phyloP scores from a whole-genome alignment of 805 yeast species.

The Candida coquimbonensis region DNA sequence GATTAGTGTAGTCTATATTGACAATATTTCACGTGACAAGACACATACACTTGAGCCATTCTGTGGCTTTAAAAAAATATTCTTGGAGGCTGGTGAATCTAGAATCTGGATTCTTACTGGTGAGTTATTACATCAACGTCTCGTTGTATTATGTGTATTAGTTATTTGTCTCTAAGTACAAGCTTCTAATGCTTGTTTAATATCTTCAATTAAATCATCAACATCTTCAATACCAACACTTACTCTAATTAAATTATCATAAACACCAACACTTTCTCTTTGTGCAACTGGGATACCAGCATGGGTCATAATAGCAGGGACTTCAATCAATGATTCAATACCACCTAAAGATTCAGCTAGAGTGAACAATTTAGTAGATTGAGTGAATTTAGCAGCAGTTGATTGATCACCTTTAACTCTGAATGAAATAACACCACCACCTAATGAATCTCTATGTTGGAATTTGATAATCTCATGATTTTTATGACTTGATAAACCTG shows the following conservation, averaged over 20 bases:
- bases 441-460: slow-evolving; percentile 79
- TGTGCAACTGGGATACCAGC: slow-evolving; percentile 79
- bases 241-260: slow-evolving; percentile 73
- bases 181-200: slow-evolving; percentile 54
- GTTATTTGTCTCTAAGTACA: background rate
- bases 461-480: slow-evolving; percentile 54
- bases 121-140: background rate
- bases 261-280: slow-evolving; percentile 76
- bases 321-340: slow-evolving; percentile 77
- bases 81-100: background rate
- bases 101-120: too few relatives aligned
- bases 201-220: slow-evolving; percentile 67
- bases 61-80: slow-evolving; percentile 7
- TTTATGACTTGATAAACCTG: slow-evolving; percentile 65
- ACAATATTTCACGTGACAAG: slow-evolving; percentile 24
- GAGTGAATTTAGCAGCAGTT: slow-evolving; percentile 69
- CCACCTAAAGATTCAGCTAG: slow-evolving; percentile 91
- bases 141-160: too few relatives aligned
- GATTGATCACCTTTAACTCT: slow-evolving; percentile 77
- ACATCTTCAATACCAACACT: slow-evolving; percentile 84
- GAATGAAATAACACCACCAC: slow-evolving; percentile 91
- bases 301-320: slow-evolving; percentile 89
- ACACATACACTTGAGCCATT: slow-evolving; percentile 5
- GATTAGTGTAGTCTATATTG: slow-evolving; percentile 2
- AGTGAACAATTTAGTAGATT: slow-evolving; percentile 68